Evolutionary conservation across 768 basidiomycete genomes (phyloP).

Genomic region (Cystofilobasidium macerans): DNA sequence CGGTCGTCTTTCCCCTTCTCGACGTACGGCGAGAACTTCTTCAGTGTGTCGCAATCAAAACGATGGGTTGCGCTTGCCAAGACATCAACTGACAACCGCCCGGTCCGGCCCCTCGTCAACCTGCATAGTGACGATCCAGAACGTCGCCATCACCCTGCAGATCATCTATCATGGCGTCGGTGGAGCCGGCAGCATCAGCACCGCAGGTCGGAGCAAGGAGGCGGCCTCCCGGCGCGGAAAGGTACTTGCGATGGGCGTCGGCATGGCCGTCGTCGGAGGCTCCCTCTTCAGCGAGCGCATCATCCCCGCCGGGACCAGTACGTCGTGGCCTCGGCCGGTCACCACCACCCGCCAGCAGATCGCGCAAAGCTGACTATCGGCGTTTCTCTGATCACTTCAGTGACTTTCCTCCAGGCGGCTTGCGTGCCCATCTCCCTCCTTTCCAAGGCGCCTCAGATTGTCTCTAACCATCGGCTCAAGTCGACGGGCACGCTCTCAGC

Average conservation of each 20-base stretch:
- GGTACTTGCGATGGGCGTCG: slow-evolving; percentile 29
- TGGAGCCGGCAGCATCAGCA: slow-evolving; percentile 15
- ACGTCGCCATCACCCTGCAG: slow-evolving; percentile 74
- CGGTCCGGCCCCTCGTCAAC: background rate
- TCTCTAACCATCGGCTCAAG: slow-evolving; percentile 58
- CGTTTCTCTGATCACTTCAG: background rate
- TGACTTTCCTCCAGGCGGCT: slow-evolving; percentile 64
- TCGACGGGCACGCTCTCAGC: slow-evolving; percentile 91
- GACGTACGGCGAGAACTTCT: slow-evolving; percentile 94
- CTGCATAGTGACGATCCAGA: slow-evolving; percentile 33
- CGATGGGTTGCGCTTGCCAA: slow-evolving; percentile 39
- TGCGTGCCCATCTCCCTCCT: slow-evolving; percentile 85
- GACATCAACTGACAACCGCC: background rate
- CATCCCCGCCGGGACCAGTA: slow-evolving; percentile 32
- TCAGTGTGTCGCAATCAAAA: slow-evolving; percentile 44
- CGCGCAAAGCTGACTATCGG: too few relatives aligned
- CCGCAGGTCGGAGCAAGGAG: background rate
- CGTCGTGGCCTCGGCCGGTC: slow-evolving; percentile 25
- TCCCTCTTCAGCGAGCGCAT: slow-evolving; percentile 32
- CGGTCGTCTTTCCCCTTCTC: slow-evolving; percentile 84
- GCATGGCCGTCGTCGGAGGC: slow-evolving; percentile 28
- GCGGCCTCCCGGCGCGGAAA: slow-evolving; percentile 5
- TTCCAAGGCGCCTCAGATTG: slow-evolving; percentile 89
- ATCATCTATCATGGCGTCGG: slow-evolving; percentile 45
- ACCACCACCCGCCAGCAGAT: too few relatives aligned